Evolutionary conservation across 2,329 filamentous ascomycete genomes (phyloP), one percentile per base, ranked within the genome.

Genomic region (Grosmannia clavigera): DNA sequence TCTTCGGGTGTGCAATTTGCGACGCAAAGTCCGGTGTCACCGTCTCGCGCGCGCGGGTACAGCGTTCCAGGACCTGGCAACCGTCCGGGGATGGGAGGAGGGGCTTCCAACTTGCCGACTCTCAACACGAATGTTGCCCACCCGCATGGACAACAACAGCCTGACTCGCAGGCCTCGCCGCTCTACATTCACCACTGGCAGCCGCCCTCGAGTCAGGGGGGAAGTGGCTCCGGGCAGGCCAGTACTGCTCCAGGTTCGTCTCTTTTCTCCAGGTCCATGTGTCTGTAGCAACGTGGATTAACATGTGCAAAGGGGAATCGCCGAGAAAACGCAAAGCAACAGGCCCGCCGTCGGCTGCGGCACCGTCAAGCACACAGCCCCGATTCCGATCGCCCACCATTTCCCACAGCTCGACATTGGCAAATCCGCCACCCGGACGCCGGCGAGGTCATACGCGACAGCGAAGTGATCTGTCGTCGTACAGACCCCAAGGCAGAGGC

Each of bases 171-270:
- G 64, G 81, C 83, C 27, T 90, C 87, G 52, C 84, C 87, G 0
- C 87, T 95, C 57, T 94, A 90, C 72, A 95, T 96, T 71, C 90
- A 95, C 69, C 90, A 95, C 70, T 96, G 90, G 90, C 87, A 92
- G 61, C 91, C 91, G 56, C 91, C 91, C 16, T 81, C 79, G 27
- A 55, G 58, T 31, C 58, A 60, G 11, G 56, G 55, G 33, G 58
- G 52, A 11, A 59, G 60, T 11, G 53, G 60, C 33, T 29, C 56
- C 3, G 51, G 53, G 14, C 58, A 59, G 27, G 31, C 57, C 10
- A 29, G 58, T 31, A 55, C 59, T 19, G 58, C 55, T 52, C 55
- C 35, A 57, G 60, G 58, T 64, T 55, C 29, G 59, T 61, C n/a
- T 55, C 11, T 57, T 6, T 11, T 51, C 4, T 31, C 14, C 14